Conservation (phyloP, 148 eudicot species). For the Euryodendron excelsum region DNA sequence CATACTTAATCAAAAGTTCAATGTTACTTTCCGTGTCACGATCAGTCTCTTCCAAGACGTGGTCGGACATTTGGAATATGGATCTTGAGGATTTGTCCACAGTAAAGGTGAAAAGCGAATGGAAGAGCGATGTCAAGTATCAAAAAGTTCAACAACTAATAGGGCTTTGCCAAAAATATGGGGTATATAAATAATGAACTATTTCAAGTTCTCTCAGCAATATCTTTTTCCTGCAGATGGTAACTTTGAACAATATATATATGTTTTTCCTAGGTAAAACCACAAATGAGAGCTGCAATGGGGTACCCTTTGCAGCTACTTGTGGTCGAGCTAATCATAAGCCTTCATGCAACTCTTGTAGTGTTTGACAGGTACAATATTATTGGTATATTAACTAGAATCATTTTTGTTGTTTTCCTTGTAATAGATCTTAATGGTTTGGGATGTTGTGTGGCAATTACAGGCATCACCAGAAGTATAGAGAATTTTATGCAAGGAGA, state of each 20-base stretch:
- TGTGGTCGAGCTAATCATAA: constrained; percentile 26
- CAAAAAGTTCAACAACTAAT: constrained; percentile 20
- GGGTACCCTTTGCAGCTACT: constrained; percentile 27
- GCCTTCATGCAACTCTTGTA: constrained; percentile 24
- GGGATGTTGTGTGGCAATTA: neutral
- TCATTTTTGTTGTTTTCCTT: neutral
- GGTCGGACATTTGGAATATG: constrained; percentile 31
- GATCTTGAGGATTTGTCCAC: constrained; percentile 18
- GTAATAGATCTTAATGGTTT: too few relatives aligned
- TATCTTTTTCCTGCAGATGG: too few relatives aligned
- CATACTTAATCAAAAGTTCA: too few relatives aligned
- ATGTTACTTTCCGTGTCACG: neutral
- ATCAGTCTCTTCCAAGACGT: constrained; percentile 23
- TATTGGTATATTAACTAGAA: neutral
- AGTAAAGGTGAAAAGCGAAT: constrained; percentile 11
- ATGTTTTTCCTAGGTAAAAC: constrained; percentile 18
- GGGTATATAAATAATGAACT: constrained; percentile 13
- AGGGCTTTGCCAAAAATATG: constrained; percentile 25
- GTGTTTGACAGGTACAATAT: constrained; percentile 27
- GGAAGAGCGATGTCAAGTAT: constrained; percentile 25
- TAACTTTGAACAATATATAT: neutral
- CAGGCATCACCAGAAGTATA: constrained; percentile 36
- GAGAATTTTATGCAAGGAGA: constrained; percentile 33
- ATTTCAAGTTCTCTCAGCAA: too few relatives aligned
- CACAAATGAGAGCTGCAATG: constrained; percentile 29